phyloP scores from a whole-genome alignment of 140 eudicot species.

The Senecio squalidus region DNA sequence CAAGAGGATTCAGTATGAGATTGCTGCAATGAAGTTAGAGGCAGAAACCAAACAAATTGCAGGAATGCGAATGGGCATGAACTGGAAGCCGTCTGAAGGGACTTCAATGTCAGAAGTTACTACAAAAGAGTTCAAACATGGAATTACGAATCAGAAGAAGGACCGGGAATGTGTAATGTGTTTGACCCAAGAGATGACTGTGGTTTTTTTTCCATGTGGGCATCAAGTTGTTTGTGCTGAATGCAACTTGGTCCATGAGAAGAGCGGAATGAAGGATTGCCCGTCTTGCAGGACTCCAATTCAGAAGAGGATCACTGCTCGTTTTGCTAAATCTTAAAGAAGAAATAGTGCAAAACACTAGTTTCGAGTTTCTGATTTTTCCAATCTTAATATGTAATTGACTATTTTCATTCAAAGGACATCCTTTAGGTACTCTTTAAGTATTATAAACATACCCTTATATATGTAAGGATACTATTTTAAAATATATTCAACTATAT shows the following conservation, averaged over 20 bases:
- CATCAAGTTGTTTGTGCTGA: constrained; percentile 59
- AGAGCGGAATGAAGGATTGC: constrained; percentile 53
- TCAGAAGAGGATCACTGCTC: constrained; percentile 41
- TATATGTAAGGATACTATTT: too few species aligned
- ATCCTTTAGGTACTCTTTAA: too few species aligned
- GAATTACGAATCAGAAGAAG: constrained; percentile 5
- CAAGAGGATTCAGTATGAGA: constrained; percentile 26
- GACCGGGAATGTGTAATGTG: constrained; percentile 80
- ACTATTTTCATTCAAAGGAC: too few species aligned
- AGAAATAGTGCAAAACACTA: too few species aligned
- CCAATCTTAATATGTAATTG: too few species aligned
- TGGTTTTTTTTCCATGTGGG: constrained; percentile 72
- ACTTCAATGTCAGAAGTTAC: too few species aligned
- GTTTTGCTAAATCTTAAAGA: constrained; percentile 19
- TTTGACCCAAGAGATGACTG: constrained; percentile 46
- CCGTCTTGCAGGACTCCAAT: constrained; percentile 64
- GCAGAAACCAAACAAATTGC: constrained; percentile 30
- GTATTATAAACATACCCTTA: too few species aligned
- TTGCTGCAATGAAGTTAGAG: constrained; percentile 30
- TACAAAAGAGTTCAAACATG: constrained; percentile 19
- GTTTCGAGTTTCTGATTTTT: neutral
- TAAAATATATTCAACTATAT: too few species aligned
- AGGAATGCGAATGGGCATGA: constrained; percentile 33
- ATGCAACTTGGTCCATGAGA: constrained; percentile 50
- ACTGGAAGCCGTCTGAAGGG: too few species aligned